A percentile compares a stretch with the other conserved stretches of the same genome.
Evolutionary conservation across 1,284 basidiomycete genomes (phyloP).

Genomic region (Naganishia albida): DNA sequence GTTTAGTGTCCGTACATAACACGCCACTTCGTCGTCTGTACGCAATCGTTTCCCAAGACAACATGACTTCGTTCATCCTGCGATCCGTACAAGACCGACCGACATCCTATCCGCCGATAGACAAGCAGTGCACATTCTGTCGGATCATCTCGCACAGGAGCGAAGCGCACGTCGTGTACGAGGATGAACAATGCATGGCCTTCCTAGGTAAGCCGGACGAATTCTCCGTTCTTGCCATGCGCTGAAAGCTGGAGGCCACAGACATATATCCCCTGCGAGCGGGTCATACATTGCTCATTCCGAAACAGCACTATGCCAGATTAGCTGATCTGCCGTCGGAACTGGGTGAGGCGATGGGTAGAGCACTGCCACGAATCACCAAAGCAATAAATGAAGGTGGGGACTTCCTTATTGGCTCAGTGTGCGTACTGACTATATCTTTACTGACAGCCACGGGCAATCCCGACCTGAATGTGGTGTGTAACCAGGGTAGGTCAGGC

Average conservation of each 20-base stretch:
- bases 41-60: not conserved
- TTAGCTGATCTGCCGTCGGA: conserved; percentile 31
- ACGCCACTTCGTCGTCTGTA: too few relatives aligned
- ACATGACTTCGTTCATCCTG: conserved; percentile 36
- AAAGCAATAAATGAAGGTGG: conserved; percentile 35
- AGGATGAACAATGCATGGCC: conserved; percentile 32
- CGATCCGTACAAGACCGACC: conserved; percentile 34
- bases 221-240: not conserved
- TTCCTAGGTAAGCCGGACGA: conserved; percentile 31
- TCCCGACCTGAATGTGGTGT: conserved; percentile 33
- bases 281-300: conserved; percentile 34
- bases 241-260: not conserved
- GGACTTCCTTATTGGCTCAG: not conserved
- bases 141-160: conserved; percentile 31
- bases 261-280: conserved; percentile 34
- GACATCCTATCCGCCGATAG: conserved; percentile 24
- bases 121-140: conserved; percentile 34
- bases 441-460: conserved; percentile 27
- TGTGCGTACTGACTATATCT: not conserved
- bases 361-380: conserved; percentile 30
- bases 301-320: conserved; percentile 32
- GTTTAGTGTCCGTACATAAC: too few relatives aligned
- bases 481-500: conserved; percentile 31
- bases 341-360: conserved; percentile 32
- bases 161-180: conserved; percentile 31